Conservation (phyloP, 1,139 yeast genomes). For the Spathaspora jeffriesii region DNA sequence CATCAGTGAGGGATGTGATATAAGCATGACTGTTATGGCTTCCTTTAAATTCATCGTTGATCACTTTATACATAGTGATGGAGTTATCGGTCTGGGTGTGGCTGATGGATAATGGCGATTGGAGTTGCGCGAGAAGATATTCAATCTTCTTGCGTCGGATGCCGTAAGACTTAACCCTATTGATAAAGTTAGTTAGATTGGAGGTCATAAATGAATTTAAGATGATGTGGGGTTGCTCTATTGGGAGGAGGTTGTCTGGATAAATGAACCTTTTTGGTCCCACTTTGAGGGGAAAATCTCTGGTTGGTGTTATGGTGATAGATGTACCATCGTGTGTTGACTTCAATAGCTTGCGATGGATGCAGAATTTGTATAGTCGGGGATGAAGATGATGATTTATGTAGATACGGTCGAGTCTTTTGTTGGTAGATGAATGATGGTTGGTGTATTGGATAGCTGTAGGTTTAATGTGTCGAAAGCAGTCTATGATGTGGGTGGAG, state of each 20-base stretch:
- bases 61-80: not conserved
- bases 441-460: not conserved
- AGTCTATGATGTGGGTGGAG: not conserved
- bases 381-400: not conserved
- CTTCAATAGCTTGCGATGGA: not conserved
- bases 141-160: not conserved
- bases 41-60: conserved; percentile 1
- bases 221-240: not conserved
- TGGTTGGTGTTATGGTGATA: not conserved
- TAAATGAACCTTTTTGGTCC: not conserved
- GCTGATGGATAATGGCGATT: not conserved
- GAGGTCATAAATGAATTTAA: not conserved
- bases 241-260: not conserved
- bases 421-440: not conserved
- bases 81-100: not conserved
- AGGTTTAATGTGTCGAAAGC: not conserved
- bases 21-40: too few species aligned
- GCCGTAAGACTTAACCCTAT: not conserved
- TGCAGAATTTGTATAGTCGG: not conserved
- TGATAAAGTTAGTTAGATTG: too few species aligned
- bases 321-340: not conserved
- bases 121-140: not conserved
- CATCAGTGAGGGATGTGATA: too few species aligned
- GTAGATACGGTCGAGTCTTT: not conserved
- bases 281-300: not conserved